These are phyloP conservation scores for Macadamia tetraphylla DNA, from an alignment of 164 flowering plant genomes.

Conservation along the genomic window DNA sequence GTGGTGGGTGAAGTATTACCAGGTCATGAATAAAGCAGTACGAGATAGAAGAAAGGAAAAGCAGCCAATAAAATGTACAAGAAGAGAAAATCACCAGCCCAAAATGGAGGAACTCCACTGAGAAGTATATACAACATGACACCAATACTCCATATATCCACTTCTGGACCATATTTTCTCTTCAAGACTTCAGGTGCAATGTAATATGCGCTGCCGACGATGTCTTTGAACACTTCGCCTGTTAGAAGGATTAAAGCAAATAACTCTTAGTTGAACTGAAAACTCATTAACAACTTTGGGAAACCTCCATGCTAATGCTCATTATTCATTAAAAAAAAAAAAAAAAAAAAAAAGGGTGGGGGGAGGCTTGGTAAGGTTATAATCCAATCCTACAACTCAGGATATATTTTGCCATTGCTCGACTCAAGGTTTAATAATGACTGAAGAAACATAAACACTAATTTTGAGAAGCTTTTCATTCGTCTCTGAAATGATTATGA, in stretches of 20 bases:
- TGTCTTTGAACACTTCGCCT: constrained; percentile 70
- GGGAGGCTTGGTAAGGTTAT: too few relatives aligned
- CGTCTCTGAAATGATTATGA: too few relatives aligned
- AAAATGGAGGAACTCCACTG: constrained; percentile 82
- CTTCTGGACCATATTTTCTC: constrained; percentile 80
- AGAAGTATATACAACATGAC: constrained; percentile 81
- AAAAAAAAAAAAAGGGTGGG: too few relatives aligned
- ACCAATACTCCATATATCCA: constrained; percentile 81
- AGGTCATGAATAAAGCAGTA: not conserved
- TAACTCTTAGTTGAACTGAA: not conserved
- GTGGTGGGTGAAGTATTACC: not conserved
- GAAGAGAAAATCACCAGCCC: constrained; percentile 51
- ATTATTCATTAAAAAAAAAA: too few relatives aligned
- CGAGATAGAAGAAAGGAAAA: not conserved
- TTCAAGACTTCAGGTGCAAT: constrained; percentile 87
- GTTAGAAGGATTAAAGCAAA: constrained; percentile 2
- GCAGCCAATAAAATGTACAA: not conserved
- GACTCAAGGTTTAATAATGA: too few relatives aligned
- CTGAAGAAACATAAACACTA: too few relatives aligned
- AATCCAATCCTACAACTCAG: too few relatives aligned
- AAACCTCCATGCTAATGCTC: too few relatives aligned
- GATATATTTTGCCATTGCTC: too few relatives aligned
- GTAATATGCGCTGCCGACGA: constrained; percentile 85
- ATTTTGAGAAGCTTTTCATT: too few relatives aligned
- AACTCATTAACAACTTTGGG: not conserved